Conservation (phyloP, 305 asterid species). For the Euphrasia arctica region DNA sequence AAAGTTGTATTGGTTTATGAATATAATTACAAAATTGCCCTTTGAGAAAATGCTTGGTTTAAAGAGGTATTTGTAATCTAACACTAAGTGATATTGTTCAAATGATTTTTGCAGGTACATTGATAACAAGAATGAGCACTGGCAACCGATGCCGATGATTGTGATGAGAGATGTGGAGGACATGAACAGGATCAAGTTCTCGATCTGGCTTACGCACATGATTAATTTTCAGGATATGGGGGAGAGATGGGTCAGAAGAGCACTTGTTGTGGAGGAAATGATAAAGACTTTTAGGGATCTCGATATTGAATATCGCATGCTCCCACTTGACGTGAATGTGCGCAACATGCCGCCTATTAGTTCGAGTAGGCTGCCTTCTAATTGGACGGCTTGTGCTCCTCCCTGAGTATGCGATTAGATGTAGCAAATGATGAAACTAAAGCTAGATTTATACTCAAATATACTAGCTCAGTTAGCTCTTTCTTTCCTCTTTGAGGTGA, state of each 20-base stretch:
- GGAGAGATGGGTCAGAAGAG: conserved; percentile 70
- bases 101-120: conserved; percentile 60
- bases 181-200: conserved; percentile 73
- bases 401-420: conserved; percentile 20
- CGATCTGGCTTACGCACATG: conserved; percentile 66
- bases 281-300: conserved; percentile 63
- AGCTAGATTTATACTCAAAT: not conserved
- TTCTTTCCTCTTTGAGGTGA: not conserved
- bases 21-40: no score
- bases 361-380: conserved; percentile 59
- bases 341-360: conserved; percentile 52
- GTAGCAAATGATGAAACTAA: not conserved
- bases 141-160: conserved; percentile 67
- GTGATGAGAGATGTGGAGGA: conserved; percentile 80
- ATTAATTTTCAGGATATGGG: conserved; percentile 87
- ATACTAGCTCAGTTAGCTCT: not conserved
- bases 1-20: no score
- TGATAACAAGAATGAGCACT: conserved; percentile 59
- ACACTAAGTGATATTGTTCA: no score
- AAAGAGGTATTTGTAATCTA: no score
- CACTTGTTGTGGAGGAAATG: conserved; percentile 73
- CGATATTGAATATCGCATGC: conserved; percentile 70
- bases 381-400: conserved; percentile 44
- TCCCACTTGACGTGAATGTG: conserved; percentile 63
- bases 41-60: no score